Conservation (phyloP, 768 basidiomycete species). For the Boletellus ananas region DNA sequence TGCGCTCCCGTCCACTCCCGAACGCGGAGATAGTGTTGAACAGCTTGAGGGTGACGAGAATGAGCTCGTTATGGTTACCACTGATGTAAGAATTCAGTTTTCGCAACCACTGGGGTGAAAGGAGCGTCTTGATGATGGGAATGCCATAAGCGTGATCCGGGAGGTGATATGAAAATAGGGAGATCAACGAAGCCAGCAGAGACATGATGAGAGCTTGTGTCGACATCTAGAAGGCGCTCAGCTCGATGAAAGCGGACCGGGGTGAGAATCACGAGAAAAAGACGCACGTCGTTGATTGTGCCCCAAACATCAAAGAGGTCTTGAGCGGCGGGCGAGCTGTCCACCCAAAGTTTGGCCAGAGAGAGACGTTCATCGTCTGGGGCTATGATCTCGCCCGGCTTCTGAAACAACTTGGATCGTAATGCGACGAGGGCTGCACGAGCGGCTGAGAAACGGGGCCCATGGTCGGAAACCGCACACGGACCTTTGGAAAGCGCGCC, state of each 20-base stretch:
- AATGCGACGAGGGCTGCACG: slow-evolving; percentile 45
- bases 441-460: neutral
- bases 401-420: slow-evolving; percentile 52
- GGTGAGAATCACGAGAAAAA: neutral
- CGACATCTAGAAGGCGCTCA: slow-evolving; percentile 34
- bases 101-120: slow-evolving; percentile 53
- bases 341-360: slow-evolving; percentile 62
- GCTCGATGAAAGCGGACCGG: neutral
- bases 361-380: slow-evolving; percentile 58
- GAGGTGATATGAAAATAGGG: slow-evolving; percentile 64
- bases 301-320: slow-evolving; percentile 69
- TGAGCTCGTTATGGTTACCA: slow-evolving; percentile 59
- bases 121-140: slow-evolving; percentile 56
- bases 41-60: slow-evolving; percentile 62
- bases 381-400: slow-evolving; percentile 45
- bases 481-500: slow-evolving; percentile 23
- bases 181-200: slow-evolving; percentile 56
- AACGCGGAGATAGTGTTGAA: slow-evolving; percentile 60
- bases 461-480: neutral
- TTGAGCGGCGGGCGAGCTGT: slow-evolving; percentile 48
- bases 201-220: slow-evolving; percentile 45
- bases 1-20: slow-evolving; percentile 63
- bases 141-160: slow-evolving; percentile 60
- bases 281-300: slow-evolving; percentile 44
- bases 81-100: slow-evolving; percentile 60